Evolutionary conservation across 1,284 basidiomycete species (phyloP).

Genomic region (Fomitopsis betulina): DNA sequence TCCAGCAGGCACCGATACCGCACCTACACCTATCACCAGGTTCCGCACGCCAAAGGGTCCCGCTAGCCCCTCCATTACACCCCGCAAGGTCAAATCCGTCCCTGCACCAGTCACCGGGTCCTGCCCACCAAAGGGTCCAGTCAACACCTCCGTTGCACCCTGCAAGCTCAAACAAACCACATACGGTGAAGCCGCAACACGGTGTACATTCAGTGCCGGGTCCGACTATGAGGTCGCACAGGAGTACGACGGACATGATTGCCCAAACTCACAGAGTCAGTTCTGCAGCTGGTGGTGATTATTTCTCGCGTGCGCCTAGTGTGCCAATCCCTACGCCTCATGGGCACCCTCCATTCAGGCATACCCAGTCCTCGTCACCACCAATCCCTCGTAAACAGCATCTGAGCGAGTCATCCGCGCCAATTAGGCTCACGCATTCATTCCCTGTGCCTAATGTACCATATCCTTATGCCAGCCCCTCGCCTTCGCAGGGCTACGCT

Average conservation of each 20-base stretch:
- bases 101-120: background rate
- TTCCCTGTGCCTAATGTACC: background rate
- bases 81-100: background rate
- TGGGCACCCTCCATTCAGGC: slow-evolving; percentile 10
- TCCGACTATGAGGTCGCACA: slow-evolving; percentile 10
- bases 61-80: background rate
- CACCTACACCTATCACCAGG: background rate
- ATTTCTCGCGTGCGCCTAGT: slow-evolving; percentile 12
- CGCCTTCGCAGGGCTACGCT: background rate
- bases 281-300: slow-evolving; percentile 15
- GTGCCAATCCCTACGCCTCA: slow-evolving; percentile 1
- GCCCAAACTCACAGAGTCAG: slow-evolving; percentile 2
- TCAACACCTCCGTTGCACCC: background rate
- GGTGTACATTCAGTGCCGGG: background rate
- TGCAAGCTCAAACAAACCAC: background rate
- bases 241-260: slow-evolving; percentile 12
- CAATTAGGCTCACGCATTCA: slow-evolving; percentile 19
- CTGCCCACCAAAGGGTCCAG: background rate
- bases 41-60: background rate
- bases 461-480: background rate
- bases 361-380: slow-evolving; percentile 13
- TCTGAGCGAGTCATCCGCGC: slow-evolving; percentile 14
- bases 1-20: background rate
- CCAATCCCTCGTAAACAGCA: slow-evolving; percentile 32
- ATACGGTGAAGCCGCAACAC: background rate